Evolutionary conservation across 176 grass and related monocot genomes (phyloP), one percentile per base, ranked within the genome.

Genomic region (Aegilops bicornis): DNA sequence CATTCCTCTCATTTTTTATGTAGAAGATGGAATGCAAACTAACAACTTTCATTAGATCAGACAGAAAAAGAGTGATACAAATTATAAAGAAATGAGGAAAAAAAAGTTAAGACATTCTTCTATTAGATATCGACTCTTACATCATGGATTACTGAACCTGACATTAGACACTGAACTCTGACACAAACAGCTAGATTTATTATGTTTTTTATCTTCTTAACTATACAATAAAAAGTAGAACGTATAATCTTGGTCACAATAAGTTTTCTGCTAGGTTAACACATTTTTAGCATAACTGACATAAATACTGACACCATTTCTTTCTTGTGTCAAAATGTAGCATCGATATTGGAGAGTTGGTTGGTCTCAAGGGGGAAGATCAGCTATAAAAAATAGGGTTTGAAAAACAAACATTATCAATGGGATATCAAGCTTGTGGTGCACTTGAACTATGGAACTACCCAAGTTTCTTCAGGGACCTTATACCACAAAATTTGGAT

Each of bases 381-480:
- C 61, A 47, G 2, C 69, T 93, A 64, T 48, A 47, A 33, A 50
- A 88, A 82, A 90, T 93, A 54, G 91, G 91, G 7, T 90, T 93
- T 16, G 85, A 93, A 30, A 90, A 85, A 59, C 71, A 86, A 64
- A 43, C 78, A 10, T 72, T 93, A 69, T 93, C 91, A 19, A 93
- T 93, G 91, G 91, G 91, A 32, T 77, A 92, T 78, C 91, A 92
- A 87, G 91, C 91, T 54, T 92, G 91, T 56, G 91, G 91, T 52
- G 87, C 88, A 73, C 91, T 93, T 17, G 85, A 93, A 78, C 88
- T 93, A 29, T 93, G 91, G 91, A 93, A 93, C 85, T 93, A 93
- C 32, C 91, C 91, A 14, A 75, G n/a, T 40, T 93, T 93, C 78
- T 78, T 93, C 30, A 88, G 87, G 76, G 37, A 93, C 65, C 82